Evolutionary conservation across 2,329 filamentous ascomycete species (phyloP), one percentile per base, ranked within the genome.

Genomic region (Akanthomyces lecanii): DNA sequence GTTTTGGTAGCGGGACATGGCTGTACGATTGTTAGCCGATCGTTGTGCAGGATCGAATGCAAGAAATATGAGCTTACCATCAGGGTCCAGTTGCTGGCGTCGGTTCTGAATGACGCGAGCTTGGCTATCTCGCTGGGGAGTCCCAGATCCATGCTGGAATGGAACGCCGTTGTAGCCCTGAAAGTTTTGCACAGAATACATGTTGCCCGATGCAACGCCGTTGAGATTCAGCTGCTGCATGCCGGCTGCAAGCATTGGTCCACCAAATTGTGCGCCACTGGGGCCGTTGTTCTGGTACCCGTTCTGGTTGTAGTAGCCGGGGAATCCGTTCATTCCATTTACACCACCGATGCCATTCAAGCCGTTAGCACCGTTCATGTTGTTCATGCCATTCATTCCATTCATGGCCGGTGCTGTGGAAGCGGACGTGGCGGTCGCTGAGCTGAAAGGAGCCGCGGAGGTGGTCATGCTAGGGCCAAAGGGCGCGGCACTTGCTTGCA

Each of bases 1-100:
- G 73, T 95, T 94, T 69, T 90, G 86, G 77, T 91, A 97, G 65
- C 92, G 90, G 70, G 89, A 90, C 80, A 90, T 90, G 68, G 80
- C 85, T 87, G 30, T 62, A 58, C 16, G 45, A 25, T 42, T 63
- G 36, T 80, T 69, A 80, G 76, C 54, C 59, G 23, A 8, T 23
- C n/a, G 12, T 40, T 12, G 2, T n/a, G 16, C n/a, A 14, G 14
- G 51, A 11, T 8, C 42, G 45, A 23, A 40, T 12, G 25, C n/a
- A 53, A 16, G 11, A 23, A 5, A 10, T 16, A 18, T 36, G 10
- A 7, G 69, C 78, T 75, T 79, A 84, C 88, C 88, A 77, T 91
- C 88, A 66, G 84, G 89, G 71, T 91, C 89, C 70, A 89, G 84
- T 73, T 88, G 83, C 73, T 88, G 83, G 67, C 90, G 90, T 66